phyloP scores from a whole-genome alignment of 768 basidiomycete species.

The Boletus reticulatus region DNA sequence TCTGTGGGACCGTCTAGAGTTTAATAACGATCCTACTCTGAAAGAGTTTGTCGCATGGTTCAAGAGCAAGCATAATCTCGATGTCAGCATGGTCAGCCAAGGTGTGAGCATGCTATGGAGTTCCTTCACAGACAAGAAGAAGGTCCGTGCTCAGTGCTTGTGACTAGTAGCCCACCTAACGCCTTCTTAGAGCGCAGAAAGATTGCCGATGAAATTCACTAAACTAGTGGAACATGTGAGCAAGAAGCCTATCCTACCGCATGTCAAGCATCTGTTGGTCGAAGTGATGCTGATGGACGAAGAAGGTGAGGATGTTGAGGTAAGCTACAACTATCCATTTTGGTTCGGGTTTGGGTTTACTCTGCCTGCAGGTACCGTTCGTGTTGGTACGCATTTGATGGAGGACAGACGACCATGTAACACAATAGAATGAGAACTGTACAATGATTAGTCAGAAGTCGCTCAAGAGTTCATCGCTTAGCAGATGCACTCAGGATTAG shows the following conservation, averaged over 20 bases:
- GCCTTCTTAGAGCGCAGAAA: slow-evolving; percentile 71
- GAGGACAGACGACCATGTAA: slow-evolving; percentile 1
- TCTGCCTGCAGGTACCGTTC: slow-evolving; percentile 65
- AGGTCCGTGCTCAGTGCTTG: slow-evolving; percentile 47
- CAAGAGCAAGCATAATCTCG: slow-evolving; percentile 77
- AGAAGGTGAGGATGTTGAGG: slow-evolving; percentile 94
- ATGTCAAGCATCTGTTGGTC: slow-evolving; percentile 81
- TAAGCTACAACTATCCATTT: slow-evolving; percentile 27
- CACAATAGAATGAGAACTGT: slow-evolving; percentile 5
- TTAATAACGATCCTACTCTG: slow-evolving; percentile 85
- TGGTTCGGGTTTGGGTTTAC: background rate
- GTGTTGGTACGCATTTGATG: slow-evolving; percentile 66
- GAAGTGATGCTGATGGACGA: slow-evolving; percentile 95
- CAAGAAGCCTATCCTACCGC: slow-evolving; percentile 88
- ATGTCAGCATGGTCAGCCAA: slow-evolving; percentile 93
- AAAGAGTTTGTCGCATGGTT: slow-evolving; percentile 84
- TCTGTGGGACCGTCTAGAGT: slow-evolving; percentile 96
- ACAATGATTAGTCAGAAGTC: background rate
- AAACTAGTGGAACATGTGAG: slow-evolving; percentile 90
- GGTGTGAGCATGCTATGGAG: slow-evolving; percentile 99
- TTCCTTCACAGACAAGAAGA: slow-evolving; percentile 88
- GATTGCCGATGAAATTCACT: slow-evolving; percentile 86
- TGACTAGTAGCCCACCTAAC: slow-evolving; percentile 2
- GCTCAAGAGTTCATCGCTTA: background rate
- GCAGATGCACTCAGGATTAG: background rate